Percentiles rank a stretch among this genome's conserved stretches.
Evolutionary conservation across 345 rosid species (phyloP).

Genomic region (Corchorus capsularis): DNA sequence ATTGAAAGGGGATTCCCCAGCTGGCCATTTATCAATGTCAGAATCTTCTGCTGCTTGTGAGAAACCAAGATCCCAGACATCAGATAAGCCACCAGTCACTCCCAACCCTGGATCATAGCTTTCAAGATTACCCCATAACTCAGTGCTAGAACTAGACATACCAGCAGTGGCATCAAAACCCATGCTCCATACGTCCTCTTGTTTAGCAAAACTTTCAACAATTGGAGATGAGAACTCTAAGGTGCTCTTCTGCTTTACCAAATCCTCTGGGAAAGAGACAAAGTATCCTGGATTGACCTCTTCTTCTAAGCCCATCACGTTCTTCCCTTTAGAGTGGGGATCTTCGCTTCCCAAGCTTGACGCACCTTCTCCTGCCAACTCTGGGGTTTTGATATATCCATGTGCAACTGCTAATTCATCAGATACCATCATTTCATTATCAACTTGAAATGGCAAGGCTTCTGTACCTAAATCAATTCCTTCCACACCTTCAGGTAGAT

Average conservation of each 20-base stretch:
- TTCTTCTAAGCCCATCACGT: slow-evolving; percentile 38
- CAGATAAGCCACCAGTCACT: slow-evolving; percentile 50
- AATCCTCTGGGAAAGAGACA: slow-evolving; percentile 54
- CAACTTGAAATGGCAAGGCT: slow-evolving; percentile 29
- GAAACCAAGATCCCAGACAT: slow-evolving; percentile 64
- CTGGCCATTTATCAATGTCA: slow-evolving; percentile 48
- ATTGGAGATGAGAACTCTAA: slow-evolving; percentile 40
- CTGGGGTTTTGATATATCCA: slow-evolving; percentile 18
- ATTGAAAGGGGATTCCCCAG: slow-evolving; percentile 35
- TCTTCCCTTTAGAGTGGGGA: slow-evolving; percentile 46
- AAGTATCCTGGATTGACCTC: slow-evolving; percentile 47
- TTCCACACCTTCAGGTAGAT: slow-evolving; percentile 30
- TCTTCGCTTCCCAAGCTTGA: slow-evolving; percentile 35
- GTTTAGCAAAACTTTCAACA: slow-evolving; percentile 40
- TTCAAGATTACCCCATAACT: slow-evolving; percentile 51
- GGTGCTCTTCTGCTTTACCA: slow-evolving; percentile 33
- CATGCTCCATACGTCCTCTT: slow-evolving; percentile 70
- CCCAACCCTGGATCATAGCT: slow-evolving; percentile 55
- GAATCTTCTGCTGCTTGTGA: slow-evolving; percentile 49
- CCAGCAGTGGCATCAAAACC: slow-evolving; percentile 52
- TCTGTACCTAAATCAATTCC: slow-evolving; percentile 35
- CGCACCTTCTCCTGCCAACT: slow-evolving; percentile 36
- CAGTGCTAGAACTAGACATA: slow-evolving; percentile 50
- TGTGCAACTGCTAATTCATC: slow-evolving; percentile 24
- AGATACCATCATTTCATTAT: neutral